Evolutionary conservation across 2,329 filamentous ascomycete species (phyloP).

Genomic region (Pseudocercospora crystallina): DNA sequence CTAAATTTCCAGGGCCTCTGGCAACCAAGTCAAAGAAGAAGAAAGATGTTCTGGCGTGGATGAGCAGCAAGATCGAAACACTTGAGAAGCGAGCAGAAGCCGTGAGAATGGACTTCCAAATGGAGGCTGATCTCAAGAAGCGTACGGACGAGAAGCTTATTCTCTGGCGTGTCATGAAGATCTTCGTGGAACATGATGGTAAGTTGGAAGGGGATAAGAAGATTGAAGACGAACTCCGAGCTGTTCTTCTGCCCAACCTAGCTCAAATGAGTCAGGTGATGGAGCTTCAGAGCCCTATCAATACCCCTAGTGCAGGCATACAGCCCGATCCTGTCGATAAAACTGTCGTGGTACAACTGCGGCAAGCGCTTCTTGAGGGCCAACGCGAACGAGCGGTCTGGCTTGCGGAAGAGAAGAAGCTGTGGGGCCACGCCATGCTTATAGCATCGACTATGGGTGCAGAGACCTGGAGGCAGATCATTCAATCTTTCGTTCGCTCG

Average conservation of each 20-base stretch:
- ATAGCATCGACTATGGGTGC: constrained; percentile 77
- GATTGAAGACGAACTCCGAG: constrained; percentile 72
- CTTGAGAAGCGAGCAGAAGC: constrained; percentile 58
- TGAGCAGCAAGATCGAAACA: constrained; percentile 70
- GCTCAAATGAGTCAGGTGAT: constrained; percentile 36
- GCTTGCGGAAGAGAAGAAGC: constrained; percentile 84
- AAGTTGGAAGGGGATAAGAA: constrained; percentile 69
- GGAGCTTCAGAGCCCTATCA: constrained; percentile 36
- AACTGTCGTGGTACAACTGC: constrained; percentile 68
- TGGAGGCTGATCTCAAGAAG: constrained; percentile 63
- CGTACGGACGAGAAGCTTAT: constrained; percentile 75
- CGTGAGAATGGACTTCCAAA: constrained; percentile 52
- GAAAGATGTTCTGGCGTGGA: constrained; percentile 84
- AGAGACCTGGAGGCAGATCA: constrained; percentile 82
- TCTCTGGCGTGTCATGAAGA: constrained; percentile 80
- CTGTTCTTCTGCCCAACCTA: constrained; percentile 66
- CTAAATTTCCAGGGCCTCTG: constrained; percentile 85
- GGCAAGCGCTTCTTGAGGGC: constrained; percentile 71
- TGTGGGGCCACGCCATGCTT: constrained; percentile 96
- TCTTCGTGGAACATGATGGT: constrained; percentile 86
- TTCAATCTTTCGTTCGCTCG: constrained; percentile 91
- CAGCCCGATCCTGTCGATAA: constrained; percentile 68
- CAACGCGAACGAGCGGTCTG: constrained; percentile 90
- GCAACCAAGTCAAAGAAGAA: constrained; percentile 94
- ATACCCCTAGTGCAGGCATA: constrained; percentile 20